Percentiles rank a stretch among this genome's conserved stretches.
These are phyloP conservation scores for Sesbania bispinosa DNA, from an alignment of 306 rosid genomes.

Conservation along the genomic window DNA sequence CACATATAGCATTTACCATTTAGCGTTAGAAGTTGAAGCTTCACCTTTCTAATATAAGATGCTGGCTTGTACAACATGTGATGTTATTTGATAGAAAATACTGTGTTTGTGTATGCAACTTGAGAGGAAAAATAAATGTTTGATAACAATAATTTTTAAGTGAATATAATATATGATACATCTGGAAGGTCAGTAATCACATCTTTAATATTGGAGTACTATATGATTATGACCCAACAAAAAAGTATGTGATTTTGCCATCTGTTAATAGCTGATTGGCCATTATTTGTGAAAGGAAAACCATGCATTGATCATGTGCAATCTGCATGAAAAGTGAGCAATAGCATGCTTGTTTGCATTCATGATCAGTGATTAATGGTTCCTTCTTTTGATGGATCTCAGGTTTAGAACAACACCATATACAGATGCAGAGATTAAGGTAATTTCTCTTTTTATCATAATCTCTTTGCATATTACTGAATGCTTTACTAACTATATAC, in stretches of 20 bases:
- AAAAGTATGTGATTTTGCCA: constrained; percentile 1
- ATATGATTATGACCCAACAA: neutral
- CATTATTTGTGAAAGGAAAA: constrained; percentile 5
- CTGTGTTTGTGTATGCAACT: neutral
- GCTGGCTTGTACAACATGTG: neutral
- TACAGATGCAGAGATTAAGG: constrained; percentile 90
- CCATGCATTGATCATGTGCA: neutral
- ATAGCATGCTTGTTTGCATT: constrained; percentile 9
- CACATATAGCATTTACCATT: neutral
- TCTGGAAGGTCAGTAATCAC: neutral
- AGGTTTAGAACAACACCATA: constrained; percentile 78
- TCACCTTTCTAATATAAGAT: neutral
- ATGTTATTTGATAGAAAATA: constrained; percentile 9
- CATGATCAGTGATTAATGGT: constrained; percentile 5
- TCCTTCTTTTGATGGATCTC: constrained; percentile 31
- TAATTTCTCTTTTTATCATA: constrained; percentile 20
- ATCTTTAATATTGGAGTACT: neutral
- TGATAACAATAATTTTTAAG: neutral
- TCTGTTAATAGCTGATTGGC: constrained; percentile 8
- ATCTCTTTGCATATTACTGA: neutral
- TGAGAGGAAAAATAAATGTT: neutral
- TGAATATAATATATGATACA: neutral
- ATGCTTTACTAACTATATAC: neutral
- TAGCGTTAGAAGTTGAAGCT: neutral
- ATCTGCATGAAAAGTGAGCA: constrained; percentile 6